These are phyloP conservation scores for Berkeleyomyces basicola DNA, from an alignment of 2,329 filamentous ascomycete genomes.

Conservation along the genomic window DNA sequence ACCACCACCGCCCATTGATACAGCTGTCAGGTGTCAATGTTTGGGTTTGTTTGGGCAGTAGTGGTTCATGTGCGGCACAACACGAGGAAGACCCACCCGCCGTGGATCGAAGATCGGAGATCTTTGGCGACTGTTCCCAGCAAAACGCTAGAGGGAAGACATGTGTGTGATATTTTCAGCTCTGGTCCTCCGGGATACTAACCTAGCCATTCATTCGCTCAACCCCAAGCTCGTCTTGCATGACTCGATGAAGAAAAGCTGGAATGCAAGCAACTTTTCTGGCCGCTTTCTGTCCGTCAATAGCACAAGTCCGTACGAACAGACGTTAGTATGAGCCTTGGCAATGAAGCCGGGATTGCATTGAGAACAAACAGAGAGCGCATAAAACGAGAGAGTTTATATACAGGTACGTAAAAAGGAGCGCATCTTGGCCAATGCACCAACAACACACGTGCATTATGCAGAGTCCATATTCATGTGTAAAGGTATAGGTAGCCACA, in stretches of 20 bases:
- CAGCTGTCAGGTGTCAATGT: background rate
- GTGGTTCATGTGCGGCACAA: background rate
- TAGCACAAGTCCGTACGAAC: background rate
- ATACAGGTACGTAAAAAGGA: background rate
- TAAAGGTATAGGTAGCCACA: background rate
- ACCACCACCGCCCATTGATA: background rate
- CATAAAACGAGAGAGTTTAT: background rate
- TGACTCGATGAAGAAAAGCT: background rate
- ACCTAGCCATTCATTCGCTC: background rate
- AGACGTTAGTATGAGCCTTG: background rate
- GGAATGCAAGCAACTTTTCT: background rate
- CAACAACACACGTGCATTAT: background rate
- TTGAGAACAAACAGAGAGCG: background rate
- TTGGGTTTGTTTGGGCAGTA: background rate
- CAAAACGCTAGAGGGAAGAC: background rate
- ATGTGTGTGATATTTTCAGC: background rate
- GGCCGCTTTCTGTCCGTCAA: background rate
- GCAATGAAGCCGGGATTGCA: background rate
- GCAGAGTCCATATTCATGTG: background rate
- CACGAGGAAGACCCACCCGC: background rate
- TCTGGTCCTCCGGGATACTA: background rate
- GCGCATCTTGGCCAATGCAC: background rate
- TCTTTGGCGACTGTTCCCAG: background rate
- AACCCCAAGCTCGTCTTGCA: background rate
- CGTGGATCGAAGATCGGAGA: background rate